phyloP scores from a whole-genome alignment of 2,329 filamentous ascomycete genomes.

The Monosporascus sp. region DNA sequence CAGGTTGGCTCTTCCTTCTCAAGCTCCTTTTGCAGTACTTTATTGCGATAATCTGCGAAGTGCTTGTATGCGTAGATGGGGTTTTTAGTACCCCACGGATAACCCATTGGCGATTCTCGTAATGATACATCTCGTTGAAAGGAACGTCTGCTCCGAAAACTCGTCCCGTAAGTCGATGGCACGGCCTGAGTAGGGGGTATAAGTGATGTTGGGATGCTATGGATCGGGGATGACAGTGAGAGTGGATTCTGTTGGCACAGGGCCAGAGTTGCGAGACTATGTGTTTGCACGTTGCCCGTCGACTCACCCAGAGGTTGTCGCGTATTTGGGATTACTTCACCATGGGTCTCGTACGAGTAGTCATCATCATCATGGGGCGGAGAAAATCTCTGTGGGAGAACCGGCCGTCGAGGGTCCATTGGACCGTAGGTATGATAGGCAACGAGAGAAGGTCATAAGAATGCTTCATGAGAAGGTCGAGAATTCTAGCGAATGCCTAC shows the following conservation, averaged over 20 bases:
- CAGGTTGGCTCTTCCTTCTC: slow-evolving; percentile 57
- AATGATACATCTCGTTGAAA: slow-evolving; percentile 29
- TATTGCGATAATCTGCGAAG: slow-evolving; percentile 61
- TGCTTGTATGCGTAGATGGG: slow-evolving; percentile 58
- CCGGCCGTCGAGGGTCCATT: slow-evolving; percentile 39
- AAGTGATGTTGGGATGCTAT: slow-evolving; percentile 35
- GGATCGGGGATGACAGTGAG: slow-evolving; percentile 37
- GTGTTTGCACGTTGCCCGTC: slow-evolving; percentile 45
- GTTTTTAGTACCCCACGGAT: slow-evolving; percentile 38
- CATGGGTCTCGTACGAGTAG: slow-evolving; percentile 40
- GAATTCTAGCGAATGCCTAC: slow-evolving; percentile 28
- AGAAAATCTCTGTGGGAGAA: slow-evolving; percentile 48
- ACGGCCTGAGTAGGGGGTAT: slow-evolving; percentile 47
- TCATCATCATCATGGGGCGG: slow-evolving; percentile 33
- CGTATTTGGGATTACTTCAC: slow-evolving; percentile 32
- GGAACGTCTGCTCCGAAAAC: slow-evolving; percentile 27
- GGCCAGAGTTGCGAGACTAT: slow-evolving; percentile 31
- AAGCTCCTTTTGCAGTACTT: slow-evolving; percentile 57
- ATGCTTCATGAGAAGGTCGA: slow-evolving; percentile 26
- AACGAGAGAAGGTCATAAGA: slow-evolving; percentile 20
- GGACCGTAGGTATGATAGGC: slow-evolving; percentile 20
- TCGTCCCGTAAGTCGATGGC: slow-evolving; percentile 40
- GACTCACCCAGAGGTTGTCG: slow-evolving; percentile 47
- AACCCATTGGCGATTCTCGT: slow-evolving; percentile 27
- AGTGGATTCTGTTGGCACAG: slow-evolving; percentile 40